Evolutionary conservation across 2,329 filamentous ascomycete genomes (phyloP).

Genomic region (Myriosclerotinia duriaeana): DNA sequence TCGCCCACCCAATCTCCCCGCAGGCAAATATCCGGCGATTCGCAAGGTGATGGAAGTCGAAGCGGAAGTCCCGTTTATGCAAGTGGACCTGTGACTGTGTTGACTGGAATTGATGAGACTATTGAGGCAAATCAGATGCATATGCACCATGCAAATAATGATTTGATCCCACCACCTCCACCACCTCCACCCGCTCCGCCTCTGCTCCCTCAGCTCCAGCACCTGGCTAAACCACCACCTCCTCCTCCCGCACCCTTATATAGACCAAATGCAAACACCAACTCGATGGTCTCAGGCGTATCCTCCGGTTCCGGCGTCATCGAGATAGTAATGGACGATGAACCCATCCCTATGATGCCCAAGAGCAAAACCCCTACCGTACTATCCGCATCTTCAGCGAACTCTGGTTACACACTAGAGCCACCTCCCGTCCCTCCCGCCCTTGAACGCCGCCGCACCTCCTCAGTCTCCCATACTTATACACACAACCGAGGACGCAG

Average conservation of each 20-base stretch:
- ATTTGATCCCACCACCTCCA: slow-evolving; percentile 51
- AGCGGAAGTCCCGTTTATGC: slow-evolving; percentile 36
- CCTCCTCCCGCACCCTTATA: slow-evolving; percentile 61
- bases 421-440: slow-evolving; percentile 42
- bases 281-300: slow-evolving; percentile 37
- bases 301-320: slow-evolving; percentile 57
- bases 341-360: slow-evolving; percentile 27
- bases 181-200: slow-evolving; percentile 53
- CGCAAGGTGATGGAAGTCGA: slow-evolving; percentile 34
- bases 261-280: slow-evolving; percentile 40
- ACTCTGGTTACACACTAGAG: slow-evolving; percentile 23
- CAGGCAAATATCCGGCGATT: slow-evolving; percentile 39
- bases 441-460: slow-evolving; percentile 42
- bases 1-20: slow-evolving; percentile 34
- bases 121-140: slow-evolving; percentile 42
- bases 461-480: slow-evolving; percentile 32
- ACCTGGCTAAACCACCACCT: slow-evolving; percentile 60
- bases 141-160: slow-evolving; percentile 50
- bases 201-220: slow-evolving; percentile 61
- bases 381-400: neutral
- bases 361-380: slow-evolving; percentile 18
- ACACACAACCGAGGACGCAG: slow-evolving; percentile 59
- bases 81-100: slow-evolving; percentile 31
- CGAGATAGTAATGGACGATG: slow-evolving; percentile 62
- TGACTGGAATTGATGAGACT: slow-evolving; percentile 51